phyloP scores from a whole-genome alignment of 176 grass and related monocot species.

The maize (Zea mays) region DNA sequence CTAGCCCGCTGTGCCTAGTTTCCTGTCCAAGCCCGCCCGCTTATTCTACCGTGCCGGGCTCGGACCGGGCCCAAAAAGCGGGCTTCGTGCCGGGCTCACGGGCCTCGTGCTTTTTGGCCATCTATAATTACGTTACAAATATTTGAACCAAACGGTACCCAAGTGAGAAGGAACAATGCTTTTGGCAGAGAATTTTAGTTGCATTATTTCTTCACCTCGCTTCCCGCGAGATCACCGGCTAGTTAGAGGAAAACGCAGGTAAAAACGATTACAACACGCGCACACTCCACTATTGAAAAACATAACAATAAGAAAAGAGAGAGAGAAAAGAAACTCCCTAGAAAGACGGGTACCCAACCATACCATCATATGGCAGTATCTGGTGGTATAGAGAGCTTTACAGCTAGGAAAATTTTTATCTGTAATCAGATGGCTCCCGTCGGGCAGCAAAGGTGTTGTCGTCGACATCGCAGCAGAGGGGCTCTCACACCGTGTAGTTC shows the following conservation, averaged over 20 bases:
- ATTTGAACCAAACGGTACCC: too few relatives aligned
- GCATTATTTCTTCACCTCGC: constrained; percentile 57
- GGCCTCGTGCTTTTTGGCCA: too few relatives aligned
- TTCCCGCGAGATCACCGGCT: constrained; percentile 49
- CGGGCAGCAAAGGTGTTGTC: neutral
- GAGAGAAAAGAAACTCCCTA: constrained; percentile 29
- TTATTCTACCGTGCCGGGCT: too few relatives aligned
- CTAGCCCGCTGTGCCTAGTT: too few relatives aligned
- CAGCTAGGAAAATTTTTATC: constrained; percentile 34
- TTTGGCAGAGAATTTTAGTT: constrained; percentile 36
- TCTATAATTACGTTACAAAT: too few relatives aligned
- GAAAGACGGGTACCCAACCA: constrained; percentile 41
- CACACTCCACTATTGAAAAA: constrained; percentile 41
- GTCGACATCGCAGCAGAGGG: neutral
- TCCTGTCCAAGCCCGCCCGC: too few relatives aligned
- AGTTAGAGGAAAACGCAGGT: constrained; percentile 44
- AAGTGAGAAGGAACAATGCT: neutral
- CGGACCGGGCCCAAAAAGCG: too few relatives aligned
- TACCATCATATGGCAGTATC: constrained; percentile 38
- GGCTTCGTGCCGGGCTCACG: too few relatives aligned
- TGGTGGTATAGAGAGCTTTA: constrained; percentile 46
- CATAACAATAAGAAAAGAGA: neutral
- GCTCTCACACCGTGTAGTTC: constrained; percentile 63
- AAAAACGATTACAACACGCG: constrained; percentile 48
- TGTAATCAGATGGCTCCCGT: constrained; percentile 30